phyloP scores from a whole-genome alignment of 1,284 basidiomycete genomes.

The Caloboletus firmus region DNA sequence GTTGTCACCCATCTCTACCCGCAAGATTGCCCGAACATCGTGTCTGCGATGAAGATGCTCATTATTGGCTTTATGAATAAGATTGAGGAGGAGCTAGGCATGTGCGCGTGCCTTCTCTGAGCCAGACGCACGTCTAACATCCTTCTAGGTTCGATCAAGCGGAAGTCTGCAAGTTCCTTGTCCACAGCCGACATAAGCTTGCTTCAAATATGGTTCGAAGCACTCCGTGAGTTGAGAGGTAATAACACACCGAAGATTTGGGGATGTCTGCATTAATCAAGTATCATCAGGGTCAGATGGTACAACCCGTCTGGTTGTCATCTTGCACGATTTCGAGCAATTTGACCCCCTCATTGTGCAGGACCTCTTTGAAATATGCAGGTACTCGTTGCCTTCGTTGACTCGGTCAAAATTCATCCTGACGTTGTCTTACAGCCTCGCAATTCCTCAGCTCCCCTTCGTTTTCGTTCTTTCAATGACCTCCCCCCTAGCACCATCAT shows the following conservation, averaged over 20 bases:
- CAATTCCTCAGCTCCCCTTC: constrained; percentile 52
- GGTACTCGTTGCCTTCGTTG: constrained; percentile 38
- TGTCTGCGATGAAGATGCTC: constrained; percentile 54
- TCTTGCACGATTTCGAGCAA: constrained; percentile 71
- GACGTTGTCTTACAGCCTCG: constrained; percentile 33
- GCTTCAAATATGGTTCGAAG: constrained; percentile 57
- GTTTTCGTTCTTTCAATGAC: constrained; percentile 60
- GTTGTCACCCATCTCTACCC: constrained; percentile 55
- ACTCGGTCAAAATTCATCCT: neutral
- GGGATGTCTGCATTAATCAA: constrained; percentile 12
- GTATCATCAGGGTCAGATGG: constrained; percentile 17
- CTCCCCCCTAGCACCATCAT: constrained; percentile 55
- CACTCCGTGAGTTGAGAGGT: constrained; percentile 41
- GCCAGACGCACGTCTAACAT: constrained; percentile 11
- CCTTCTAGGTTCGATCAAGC: constrained; percentile 35
- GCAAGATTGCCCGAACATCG: constrained; percentile 54
- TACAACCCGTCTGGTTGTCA: constrained; percentile 45
- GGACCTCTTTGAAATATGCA: constrained; percentile 69
- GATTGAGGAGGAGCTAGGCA: constrained; percentile 34
- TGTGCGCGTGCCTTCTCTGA: constrained; percentile 12
- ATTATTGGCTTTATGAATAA: constrained; percentile 53
- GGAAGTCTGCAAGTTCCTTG: constrained; percentile 49
- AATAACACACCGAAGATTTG: neutral
- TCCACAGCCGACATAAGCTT: constrained; percentile 60
- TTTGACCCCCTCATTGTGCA: constrained; percentile 59